Evolutionary conservation across 371 early-diverging fungal species (phyloP).

Genomic region (Mucor velutinosus): DNA sequence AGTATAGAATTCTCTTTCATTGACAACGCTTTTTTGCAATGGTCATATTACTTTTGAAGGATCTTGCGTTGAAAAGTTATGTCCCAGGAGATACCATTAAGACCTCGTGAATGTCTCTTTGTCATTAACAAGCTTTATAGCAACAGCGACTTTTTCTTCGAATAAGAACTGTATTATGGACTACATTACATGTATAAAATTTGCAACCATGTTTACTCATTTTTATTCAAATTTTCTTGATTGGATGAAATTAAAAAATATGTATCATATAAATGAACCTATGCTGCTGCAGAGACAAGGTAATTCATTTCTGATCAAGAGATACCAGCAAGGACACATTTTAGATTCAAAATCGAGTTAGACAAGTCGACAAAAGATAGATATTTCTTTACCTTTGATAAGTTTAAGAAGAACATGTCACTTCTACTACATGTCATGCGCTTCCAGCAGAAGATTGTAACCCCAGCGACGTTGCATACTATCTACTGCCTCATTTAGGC

Average conservation of each 20-base stretch:
- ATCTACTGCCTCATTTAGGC: neutral
- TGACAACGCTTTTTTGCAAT: conserved; percentile 3
- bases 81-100: neutral
- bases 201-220: conserved; percentile 7
- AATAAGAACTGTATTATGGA: neutral
- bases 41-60: neutral
- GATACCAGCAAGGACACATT: neutral
- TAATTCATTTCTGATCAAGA: conserved; percentile 3
- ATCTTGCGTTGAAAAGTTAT: conserved; percentile 3
- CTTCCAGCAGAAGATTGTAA: conserved; percentile 5
- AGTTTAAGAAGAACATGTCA: neutral
- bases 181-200: neutral
- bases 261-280: neutral
- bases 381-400: conserved; percentile 1
- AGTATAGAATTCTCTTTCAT: conserved; percentile 5
- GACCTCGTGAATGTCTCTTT: conserved; percentile 5
- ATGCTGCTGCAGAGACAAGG: neutral
- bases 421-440: conserved; percentile 4
- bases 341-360: neutral
- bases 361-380: neutral
- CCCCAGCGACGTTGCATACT: conserved; percentile 4
- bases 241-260: neutral
- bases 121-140: conserved; percentile 6
- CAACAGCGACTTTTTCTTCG: conserved; percentile 3
- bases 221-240: neutral